Evolutionary conservation across 2,329 filamentous ascomycete species (phyloP).

Genomic region (Nothophoma quercina): DNA sequence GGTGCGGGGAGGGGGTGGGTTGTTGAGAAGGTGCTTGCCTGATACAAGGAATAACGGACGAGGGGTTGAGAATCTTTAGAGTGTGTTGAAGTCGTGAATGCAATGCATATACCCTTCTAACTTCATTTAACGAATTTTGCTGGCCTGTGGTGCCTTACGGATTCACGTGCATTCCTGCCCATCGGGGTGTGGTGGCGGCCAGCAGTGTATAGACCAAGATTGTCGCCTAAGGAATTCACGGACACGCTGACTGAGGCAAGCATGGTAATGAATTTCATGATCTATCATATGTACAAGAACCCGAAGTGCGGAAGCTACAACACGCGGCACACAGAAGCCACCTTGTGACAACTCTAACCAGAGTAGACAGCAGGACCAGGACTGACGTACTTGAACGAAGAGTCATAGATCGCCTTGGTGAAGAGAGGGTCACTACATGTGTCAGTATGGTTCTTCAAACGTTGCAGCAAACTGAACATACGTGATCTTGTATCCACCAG

Average conservation of each 20-base stretch:
- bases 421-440: slow-evolving; percentile 39
- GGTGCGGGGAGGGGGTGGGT: slow-evolving; percentile 74
- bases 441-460: not conserved
- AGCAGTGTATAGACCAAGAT: too few relatives aligned
- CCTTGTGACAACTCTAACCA: slow-evolving; percentile 41
- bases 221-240: too few relatives aligned
- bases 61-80: not conserved
- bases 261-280: too few relatives aligned
- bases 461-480: slow-evolving; percentile 1
- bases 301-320: too few relatives aligned
- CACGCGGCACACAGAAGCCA: too few relatives aligned
- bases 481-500: slow-evolving; percentile 44
- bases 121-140: too few relatives aligned
- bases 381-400: slow-evolving; percentile 45
- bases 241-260: too few relatives aligned
- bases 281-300: too few relatives aligned
- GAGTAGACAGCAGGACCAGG: slow-evolving; percentile 44
- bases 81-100: not conserved
- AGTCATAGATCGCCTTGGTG: slow-evolving; percentile 44
- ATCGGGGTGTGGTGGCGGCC: too few relatives aligned
- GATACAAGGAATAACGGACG: not conserved
- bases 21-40: slow-evolving; percentile 63
- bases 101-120: too few relatives aligned
- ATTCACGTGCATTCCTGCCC: too few relatives aligned
- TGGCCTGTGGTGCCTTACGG: too few relatives aligned